Base-by-base conservation (phyloP, 345 rosid species). In the Salix viminalis region DNA sequence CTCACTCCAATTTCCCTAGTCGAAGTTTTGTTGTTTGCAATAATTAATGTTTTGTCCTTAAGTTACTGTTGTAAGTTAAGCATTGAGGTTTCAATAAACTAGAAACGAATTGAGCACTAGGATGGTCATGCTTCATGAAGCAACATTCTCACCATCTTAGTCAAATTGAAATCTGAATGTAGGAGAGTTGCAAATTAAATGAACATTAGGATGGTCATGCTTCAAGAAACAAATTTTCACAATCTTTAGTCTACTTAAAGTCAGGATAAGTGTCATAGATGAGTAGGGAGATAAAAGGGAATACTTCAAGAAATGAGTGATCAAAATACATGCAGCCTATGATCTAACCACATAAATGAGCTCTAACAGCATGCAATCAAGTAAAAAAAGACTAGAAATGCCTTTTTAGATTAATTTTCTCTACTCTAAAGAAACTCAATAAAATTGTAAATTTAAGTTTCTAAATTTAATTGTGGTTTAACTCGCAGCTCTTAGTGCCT, bases 61-160 rank as follows among this genome's bases (percentile, higher is more conserved):
- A 46, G 34, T 52, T 68, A n/a, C 23, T 75, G 46, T 42, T 30
- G 41, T 30, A 4, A 37, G 60, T 48, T 19, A 34, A 68, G 64
- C 64, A 71, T 78, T 75, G 65, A 36, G 44, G 23, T 74, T 75
- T 52, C 39, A 34, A 52, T 26, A 50, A 74, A 73, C 61, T 64
- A 73, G 23, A 65, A 39, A 41, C 9, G 19, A 54, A 67, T 67
- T 66, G 24, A 10, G 19, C 36, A 34, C 24, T 66, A 14, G 13
- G 52, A 21, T 52, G 65, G 65, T 36, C 24, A 23, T 50, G 36
- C 28, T 37, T 56, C 64, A 32, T 46, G 54, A 11, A 72, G n/a
- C 50, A 62, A 39, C 42, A 26, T 58, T 24, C 62, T 58, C 24
- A 23, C 28, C 62, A 58, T 58, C 62, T 60, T 37, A 62, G 11